phyloP scores from a whole-genome alignment of 345 rosid species.

The Citrus unshiu region DNA sequence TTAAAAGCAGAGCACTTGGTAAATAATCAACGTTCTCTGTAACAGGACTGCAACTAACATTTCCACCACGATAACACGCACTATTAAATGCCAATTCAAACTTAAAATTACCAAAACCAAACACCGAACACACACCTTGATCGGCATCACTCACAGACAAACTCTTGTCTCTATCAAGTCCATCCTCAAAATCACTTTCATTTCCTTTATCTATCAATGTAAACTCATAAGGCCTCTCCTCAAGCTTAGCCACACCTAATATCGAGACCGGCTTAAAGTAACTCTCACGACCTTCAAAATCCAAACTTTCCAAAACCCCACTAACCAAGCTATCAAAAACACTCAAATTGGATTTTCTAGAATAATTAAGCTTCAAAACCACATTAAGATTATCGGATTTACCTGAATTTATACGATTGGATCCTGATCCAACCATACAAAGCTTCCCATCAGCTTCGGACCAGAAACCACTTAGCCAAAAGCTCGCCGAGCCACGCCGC shows the following conservation, averaged over 20 bases:
- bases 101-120: slow-evolving; percentile 23
- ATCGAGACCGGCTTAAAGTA: slow-evolving; percentile 54
- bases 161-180: slow-evolving; percentile 29
- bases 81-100: slow-evolving; percentile 45
- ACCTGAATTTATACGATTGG: slow-evolving; percentile 26
- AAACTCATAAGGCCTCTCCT: slow-evolving; percentile 41
- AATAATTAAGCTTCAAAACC: slow-evolving; percentile 61
- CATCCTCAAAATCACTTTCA: slow-evolving; percentile 25
- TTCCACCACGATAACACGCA: slow-evolving; percentile 43
- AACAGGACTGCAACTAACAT: slow-evolving; percentile 44
- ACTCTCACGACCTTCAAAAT: slow-evolving; percentile 22
- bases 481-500: slow-evolving; percentile 21
- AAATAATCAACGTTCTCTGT: slow-evolving; percentile 17
- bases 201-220: slow-evolving; percentile 39
- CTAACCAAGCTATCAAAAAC: slow-evolving; percentile 54
- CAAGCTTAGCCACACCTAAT: slow-evolving; percentile 44
- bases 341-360: slow-evolving; percentile 30
- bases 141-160: slow-evolving; percentile 20
- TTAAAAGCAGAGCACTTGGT: slow-evolving; percentile 42
- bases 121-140: slow-evolving; percentile 41
- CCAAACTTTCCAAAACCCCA: slow-evolving; percentile 57
- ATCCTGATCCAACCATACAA: slow-evolving; percentile 84
- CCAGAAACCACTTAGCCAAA: slow-evolving; percentile 68
- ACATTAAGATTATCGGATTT: slow-evolving; percentile 27
- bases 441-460: slow-evolving; percentile 62